These are phyloP conservation scores for Nakazawaea wickerhamii DNA, from an alignment of 805 yeast species.

Conservation along the genomic window DNA sequence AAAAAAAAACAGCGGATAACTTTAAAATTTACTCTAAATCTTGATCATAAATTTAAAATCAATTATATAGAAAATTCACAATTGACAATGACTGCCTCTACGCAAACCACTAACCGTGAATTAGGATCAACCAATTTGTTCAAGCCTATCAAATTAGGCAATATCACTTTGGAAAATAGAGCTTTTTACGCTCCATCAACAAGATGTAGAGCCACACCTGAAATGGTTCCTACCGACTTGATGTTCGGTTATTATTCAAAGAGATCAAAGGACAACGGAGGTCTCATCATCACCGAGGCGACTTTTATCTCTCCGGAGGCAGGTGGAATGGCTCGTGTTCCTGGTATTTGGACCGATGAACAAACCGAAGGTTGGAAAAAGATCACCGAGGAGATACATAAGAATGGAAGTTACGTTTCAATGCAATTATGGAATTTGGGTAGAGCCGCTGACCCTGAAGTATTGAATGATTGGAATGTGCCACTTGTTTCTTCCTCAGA, in stretches of 20 bases:
- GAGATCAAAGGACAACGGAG: slow-evolving; percentile 52
- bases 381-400: slow-evolving; percentile 44
- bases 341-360: slow-evolving; percentile 43
- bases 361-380: slow-evolving; percentile 46
- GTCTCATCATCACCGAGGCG: slow-evolving; percentile 57
- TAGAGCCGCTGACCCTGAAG: slow-evolving; percentile 29
- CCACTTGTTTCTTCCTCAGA: slow-evolving; percentile 37
- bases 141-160: slow-evolving; percentile 41
- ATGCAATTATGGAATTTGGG: slow-evolving; percentile 52
- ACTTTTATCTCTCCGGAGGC: slow-evolving; percentile 39
- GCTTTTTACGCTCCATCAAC: slow-evolving; percentile 48
- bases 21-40: too few species aligned
- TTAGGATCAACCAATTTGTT: slow-evolving; percentile 27
- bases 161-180: slow-evolving; percentile 32
- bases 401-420: slow-evolving; percentile 38
- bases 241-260: slow-evolving; percentile 46
- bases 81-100: not conserved
- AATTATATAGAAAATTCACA: too few species aligned
- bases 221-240: slow-evolving; percentile 40
- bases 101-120: not conserved
- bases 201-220: slow-evolving; percentile 34
- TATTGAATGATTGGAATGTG: slow-evolving; percentile 29
- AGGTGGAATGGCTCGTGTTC: slow-evolving; percentile 36
- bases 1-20: too few species aligned
- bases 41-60: too few species aligned